These are phyloP conservation scores for Schizophyllum amplum DNA, from an alignment of 1,284 basidiomycete genomes.

Conservation along the genomic window DNA sequence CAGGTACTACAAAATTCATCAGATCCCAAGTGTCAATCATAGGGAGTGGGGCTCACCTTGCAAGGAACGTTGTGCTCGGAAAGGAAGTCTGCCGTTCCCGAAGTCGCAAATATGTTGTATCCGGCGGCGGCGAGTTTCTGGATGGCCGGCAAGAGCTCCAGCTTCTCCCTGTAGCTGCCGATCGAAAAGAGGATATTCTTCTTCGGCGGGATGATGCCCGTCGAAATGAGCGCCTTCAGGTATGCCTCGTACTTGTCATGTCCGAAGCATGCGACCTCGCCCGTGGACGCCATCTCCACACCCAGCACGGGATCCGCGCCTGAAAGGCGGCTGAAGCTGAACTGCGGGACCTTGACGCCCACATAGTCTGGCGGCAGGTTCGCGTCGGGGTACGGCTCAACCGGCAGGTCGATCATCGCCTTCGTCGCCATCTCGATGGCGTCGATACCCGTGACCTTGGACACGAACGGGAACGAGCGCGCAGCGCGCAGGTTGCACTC, in stretches of 20 bases:
- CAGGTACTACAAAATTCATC: constrained; percentile 58
- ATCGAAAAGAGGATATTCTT: constrained; percentile 94
- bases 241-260: constrained; percentile 98
- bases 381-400: constrained; percentile 85
- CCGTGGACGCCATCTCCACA: constrained; percentile 99
- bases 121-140: constrained; percentile 93
- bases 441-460: constrained; percentile 95
- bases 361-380: constrained; percentile 90
- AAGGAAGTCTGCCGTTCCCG: constrained; percentile 95
- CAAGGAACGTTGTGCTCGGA: constrained; percentile 78
- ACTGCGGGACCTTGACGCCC: constrained; percentile 98
- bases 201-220: constrained; percentile 90
- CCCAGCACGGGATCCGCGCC: constrained; percentile 98
- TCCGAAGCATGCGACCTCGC: constrained; percentile 98
- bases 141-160: constrained; percentile 94
- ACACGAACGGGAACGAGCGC: constrained; percentile 98
- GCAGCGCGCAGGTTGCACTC: constrained; percentile 98
- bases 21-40: constrained; percentile 9
- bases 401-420: constrained; percentile 89
- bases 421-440: constrained; percentile 98
- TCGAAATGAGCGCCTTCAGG: constrained; percentile 93
- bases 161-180: constrained; percentile 96
- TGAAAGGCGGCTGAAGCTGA: constrained; percentile 92
- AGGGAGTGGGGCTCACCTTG: constrained; percentile 46
- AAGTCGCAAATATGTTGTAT: constrained; percentile 95